Evolutionary conservation across 106 monocot species (phyloP).

Genomic region (Cymbidium sinense): DNA sequence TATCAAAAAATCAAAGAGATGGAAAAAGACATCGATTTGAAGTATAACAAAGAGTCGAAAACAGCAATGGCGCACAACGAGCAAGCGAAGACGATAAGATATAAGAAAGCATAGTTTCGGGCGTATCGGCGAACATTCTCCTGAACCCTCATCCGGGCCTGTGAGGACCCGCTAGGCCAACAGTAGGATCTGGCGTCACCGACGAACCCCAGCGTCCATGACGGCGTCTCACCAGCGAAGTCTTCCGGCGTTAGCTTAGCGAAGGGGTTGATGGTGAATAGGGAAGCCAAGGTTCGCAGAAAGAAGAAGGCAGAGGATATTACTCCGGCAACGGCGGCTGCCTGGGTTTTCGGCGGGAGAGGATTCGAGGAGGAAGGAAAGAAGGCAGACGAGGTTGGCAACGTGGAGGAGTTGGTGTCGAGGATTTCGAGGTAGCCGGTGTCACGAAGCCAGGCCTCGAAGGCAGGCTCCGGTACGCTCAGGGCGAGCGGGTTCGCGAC

Average conservation of each 20-base stretch:
- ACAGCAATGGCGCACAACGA: slow-evolving; percentile 40
- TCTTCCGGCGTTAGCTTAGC: slow-evolving; percentile 58
- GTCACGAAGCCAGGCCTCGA: slow-evolving; percentile 91
- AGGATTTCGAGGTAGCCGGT: slow-evolving; percentile 84
- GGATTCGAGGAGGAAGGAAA: background rate
- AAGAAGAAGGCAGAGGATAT: slow-evolving; percentile 15
- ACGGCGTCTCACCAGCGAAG: slow-evolving; percentile 41
- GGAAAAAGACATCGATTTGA: background rate
- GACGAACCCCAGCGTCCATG: slow-evolving; percentile 72
- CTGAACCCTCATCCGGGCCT: slow-evolving; percentile 75
- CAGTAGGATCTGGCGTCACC: slow-evolving; percentile 48
- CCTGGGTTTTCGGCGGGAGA: background rate
- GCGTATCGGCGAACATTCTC: slow-evolving; percentile 85
- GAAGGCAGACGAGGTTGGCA: slow-evolving; percentile 3
- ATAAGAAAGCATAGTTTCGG: slow-evolving; percentile 57
- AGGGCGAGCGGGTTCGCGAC: slow-evolving; percentile 69
- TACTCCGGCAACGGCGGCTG: slow-evolving; percentile 2
- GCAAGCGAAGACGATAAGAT: slow-evolving; percentile 59
- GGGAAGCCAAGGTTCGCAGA: slow-evolving; percentile 38
- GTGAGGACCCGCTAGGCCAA: slow-evolving; percentile 56
- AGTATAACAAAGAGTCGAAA: background rate
- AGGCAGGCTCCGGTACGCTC: slow-evolving; percentile 70
- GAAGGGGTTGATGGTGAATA: slow-evolving; percentile 76
- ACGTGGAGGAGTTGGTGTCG: slow-evolving; percentile 41
- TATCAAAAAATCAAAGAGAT: background rate